These are phyloP conservation scores for Yamadazyma sp. DNA, from an alignment of 1,139 yeast genomes.

Conservation along the genomic window DNA sequence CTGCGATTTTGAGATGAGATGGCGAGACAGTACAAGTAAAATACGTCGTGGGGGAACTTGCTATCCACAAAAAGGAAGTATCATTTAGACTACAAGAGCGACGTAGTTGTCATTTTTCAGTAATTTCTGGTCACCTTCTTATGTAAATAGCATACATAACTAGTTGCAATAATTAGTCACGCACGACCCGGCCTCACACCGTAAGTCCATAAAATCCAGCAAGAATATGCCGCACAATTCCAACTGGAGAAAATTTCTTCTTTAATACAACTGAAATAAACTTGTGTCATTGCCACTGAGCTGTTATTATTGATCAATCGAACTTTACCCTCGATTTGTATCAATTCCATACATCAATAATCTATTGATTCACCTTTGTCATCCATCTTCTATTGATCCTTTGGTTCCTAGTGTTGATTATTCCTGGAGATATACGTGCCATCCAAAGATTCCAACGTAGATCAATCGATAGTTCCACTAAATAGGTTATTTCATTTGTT, in stretches of 20 bases:
- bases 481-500: background rate
- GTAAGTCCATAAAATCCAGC: no score
- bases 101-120: no score
- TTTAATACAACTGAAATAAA: background rate
- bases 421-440: no score
- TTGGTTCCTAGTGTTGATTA: background rate
- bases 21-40: no score
- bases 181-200: no score
- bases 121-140: no score
- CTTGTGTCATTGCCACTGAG: constrained; percentile 1
- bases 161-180: no score
- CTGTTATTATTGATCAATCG: background rate
- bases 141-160: no score
- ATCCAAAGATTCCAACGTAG: no score
- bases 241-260: background rate
- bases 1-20: constrained; percentile 3
- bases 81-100: no score
- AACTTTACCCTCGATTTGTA: background rate
- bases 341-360: background rate
- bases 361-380: background rate
- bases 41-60: no score
- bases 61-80: no score
- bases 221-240: background rate
- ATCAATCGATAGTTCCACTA: background rate
- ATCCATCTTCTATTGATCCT: background rate